These are phyloP conservation scores for Chernovozyma sophiae-reginae DNA, from an alignment of 1,139 yeast species.

Conservation along the genomic window DNA sequence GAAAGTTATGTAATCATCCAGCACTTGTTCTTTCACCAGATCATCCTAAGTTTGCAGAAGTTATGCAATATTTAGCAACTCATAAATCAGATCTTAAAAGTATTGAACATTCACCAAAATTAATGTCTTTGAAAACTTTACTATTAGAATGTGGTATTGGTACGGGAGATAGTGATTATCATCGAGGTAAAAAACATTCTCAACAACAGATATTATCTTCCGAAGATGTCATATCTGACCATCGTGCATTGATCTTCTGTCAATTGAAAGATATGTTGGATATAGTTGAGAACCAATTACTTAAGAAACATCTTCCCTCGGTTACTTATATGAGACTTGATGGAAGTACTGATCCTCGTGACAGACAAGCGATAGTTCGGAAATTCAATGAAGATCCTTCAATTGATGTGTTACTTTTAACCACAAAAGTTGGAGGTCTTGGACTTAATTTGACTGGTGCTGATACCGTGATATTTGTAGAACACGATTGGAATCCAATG, in stretches of 20 bases:
- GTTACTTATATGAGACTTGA: conserved; percentile 95
- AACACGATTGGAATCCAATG: conserved; percentile 99
- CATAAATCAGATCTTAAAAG: conserved; percentile 62
- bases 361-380: conserved; percentile 86
- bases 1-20: conserved; percentile 96
- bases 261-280: conserved; percentile 97
- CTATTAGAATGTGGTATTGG: conserved; percentile 96
- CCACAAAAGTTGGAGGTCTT: conserved; percentile 97
- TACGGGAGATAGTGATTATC: conserved; percentile 43
- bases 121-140: conserved; percentile 75
- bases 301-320: conserved; percentile 79
- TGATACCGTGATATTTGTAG: conserved; percentile 96
- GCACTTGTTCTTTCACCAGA: conserved; percentile 80
- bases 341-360: conserved; percentile 91
- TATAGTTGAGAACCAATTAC: conserved; percentile 86
- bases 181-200: conserved; percentile 26
- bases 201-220: conserved; percentile 38
- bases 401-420: conserved; percentile 83
- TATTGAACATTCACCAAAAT: conserved; percentile 86
- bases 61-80: conserved; percentile 53
- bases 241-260: conserved; percentile 91
- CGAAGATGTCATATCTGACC: conserved; percentile 86
- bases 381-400: conserved; percentile 96
- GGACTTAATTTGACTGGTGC: conserved; percentile 98
- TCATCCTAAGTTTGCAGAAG: conserved; percentile 79